Percentiles rank a stretch among this genome's conserved stretches.
phyloP scores from a whole-genome alignment of 352 stramenopile genomes.

The Phytophthora megakarya region DNA sequence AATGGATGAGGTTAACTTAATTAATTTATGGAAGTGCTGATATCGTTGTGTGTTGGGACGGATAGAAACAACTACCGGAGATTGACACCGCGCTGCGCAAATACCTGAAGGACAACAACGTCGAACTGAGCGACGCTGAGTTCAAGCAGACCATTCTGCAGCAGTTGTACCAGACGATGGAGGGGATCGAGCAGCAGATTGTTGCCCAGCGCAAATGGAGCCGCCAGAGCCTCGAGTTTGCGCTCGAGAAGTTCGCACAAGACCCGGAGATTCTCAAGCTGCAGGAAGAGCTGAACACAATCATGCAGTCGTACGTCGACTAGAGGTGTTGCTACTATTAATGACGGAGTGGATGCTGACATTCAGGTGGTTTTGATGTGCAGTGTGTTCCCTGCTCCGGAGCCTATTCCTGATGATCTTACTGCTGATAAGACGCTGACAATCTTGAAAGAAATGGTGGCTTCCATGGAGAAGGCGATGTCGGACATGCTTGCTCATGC shows the following conservation, averaged over 20 bases:
- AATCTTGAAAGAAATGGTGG: conserved; percentile 70
- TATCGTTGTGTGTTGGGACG: conserved; percentile 3
- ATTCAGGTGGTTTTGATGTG: background rate
- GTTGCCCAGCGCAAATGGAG: conserved; percentile 70
- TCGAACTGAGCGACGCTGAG: conserved; percentile 66
- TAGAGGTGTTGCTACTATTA: background rate
- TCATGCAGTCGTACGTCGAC: conserved; percentile 63
- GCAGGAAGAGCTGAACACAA: conserved; percentile 65
- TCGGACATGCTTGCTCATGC: conserved; percentile 75
- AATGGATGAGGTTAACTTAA: background rate
- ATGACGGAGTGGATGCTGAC: conserved; percentile 8
- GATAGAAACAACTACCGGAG: conserved; percentile 67
- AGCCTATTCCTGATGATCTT: conserved; percentile 61
- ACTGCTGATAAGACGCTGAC: conserved; percentile 71
- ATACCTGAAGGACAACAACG: conserved; percentile 74
- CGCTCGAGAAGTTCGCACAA: conserved; percentile 65
- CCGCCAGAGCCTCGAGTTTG: conserved; percentile 58
- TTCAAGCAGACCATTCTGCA: conserved; percentile 76
- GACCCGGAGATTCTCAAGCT: conserved; percentile 66
- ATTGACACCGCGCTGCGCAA: conserved; percentile 66
- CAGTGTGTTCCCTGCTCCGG: conserved; percentile 65
- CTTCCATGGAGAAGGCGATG: conserved; percentile 83
- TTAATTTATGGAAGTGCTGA: conserved; percentile 2
- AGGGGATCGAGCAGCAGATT: conserved; percentile 68
- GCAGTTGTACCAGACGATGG: conserved; percentile 79